Base-by-base conservation (phyloP, 768 basidiomycete genomes). In the Phallus indusiatus region DNA sequence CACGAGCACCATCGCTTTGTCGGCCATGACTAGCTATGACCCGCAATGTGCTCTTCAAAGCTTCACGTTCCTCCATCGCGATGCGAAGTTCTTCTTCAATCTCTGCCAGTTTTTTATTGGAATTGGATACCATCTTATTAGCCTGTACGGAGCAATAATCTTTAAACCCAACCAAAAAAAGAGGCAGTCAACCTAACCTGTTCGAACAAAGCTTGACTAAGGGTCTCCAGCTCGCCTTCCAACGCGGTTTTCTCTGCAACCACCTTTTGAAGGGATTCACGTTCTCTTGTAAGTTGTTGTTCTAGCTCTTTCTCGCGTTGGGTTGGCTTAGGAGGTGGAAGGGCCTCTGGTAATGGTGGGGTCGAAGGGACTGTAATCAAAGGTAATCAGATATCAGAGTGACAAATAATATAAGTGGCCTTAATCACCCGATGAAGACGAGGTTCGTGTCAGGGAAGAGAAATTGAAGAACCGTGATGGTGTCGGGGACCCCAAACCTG, bases 41-140 rank as follows among this genome's bases (percentile, higher is more conserved):
- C 12, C 76, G 71, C n/a, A 90, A 75, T 8, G 87, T 86, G 33
- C 82, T 79, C 47, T 75, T 74, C 14, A 91, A 67, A 0, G 86
- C 88, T 34, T 84, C 77, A 59, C 77, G 75, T 67, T 84, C 81
- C 52, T 74, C 67, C 34, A 71, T 74, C 0, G 80, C 72, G 63
- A 85, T 82, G 28, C 74, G 76, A 24, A 91, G 74, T 66, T 90
- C 81, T 61, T 88, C 86, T 66, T 89, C 85, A 1, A 81, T 78
- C 64, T 88, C 87, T 1, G 85, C 85, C 24, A 81, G 78, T 64
- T 77, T 80, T 63, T 81, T 83, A 12, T 90, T 81, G 64, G 92
- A 90, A 0, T 77, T 77, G 10, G 86, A 80, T 1, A 93, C 90
- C 90, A 93, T 93, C 64, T 86, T 88, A 69, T 92, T 92, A 5